Evolutionary conservation across 2,329 filamentous ascomycete genomes (phyloP).

Genomic region (Botryosphaeria agaves): DNA sequence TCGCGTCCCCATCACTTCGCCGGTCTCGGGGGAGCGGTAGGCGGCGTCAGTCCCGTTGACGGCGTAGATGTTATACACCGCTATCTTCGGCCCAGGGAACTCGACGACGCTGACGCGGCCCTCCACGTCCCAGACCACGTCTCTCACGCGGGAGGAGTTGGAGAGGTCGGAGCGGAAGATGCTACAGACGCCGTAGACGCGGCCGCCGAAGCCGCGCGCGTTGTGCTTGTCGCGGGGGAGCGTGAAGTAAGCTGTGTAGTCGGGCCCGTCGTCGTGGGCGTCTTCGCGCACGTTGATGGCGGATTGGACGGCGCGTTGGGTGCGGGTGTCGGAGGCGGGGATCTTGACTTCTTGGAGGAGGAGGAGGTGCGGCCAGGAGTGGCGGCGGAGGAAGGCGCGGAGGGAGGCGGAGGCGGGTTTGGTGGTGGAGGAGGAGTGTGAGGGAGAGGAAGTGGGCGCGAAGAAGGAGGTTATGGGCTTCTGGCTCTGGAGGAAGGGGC

Average conservation of each 20-base stretch:
- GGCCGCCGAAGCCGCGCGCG: conserved; percentile 30
- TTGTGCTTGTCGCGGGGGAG: conserved; percentile 33
- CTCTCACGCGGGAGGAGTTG: conserved; percentile 13
- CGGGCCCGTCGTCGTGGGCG: conserved; percentile 13
- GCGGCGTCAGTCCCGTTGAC: conserved; percentile 33
- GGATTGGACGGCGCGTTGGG: conserved; percentile 19
- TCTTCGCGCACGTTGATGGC: conserved; percentile 14
- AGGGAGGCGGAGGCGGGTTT: conserved; percentile 13
- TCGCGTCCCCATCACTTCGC: conserved; percentile 24
- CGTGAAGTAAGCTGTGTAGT: conserved; percentile 26
- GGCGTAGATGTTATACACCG: conserved; percentile 35
- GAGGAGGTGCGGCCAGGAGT: conserved; percentile 26
- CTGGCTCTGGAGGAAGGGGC: conserved; percentile 22
- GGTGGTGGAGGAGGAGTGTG: neutral
- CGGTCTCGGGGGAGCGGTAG: conserved; percentile 27
- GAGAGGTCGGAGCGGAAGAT: conserved; percentile 29
- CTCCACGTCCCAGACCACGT: conserved; percentile 33
- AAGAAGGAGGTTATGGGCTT: conserved; percentile 24
- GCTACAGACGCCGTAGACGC: conserved; percentile 34
- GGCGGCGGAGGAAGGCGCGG: conserved; percentile 24
- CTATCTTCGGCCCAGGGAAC: conserved; percentile 18
- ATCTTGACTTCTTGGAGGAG: conserved; percentile 35
- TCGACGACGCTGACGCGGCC: conserved; percentile 33
- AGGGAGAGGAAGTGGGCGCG: conserved; percentile 2
- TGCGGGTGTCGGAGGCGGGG: conserved; percentile 18